These are phyloP conservation scores for Paramecium primaurelia DNA, from an alignment of 73 alveolate species.

Conservation along the genomic window DNA sequence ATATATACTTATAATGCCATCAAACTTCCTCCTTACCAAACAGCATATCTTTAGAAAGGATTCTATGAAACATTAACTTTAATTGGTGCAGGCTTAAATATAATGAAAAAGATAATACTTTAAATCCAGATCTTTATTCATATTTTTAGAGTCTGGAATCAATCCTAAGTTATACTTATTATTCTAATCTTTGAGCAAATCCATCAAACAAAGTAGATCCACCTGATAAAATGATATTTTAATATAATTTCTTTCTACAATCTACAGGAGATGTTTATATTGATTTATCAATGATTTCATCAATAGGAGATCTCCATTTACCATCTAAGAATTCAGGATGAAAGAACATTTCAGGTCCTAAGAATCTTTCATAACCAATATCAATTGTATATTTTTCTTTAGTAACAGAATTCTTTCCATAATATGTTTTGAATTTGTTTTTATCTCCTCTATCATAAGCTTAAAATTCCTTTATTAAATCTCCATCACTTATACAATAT, in stretches of 20 bases:
- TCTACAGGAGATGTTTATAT: conserved; percentile 94
- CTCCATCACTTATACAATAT: conserved; percentile 76
- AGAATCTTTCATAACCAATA: conserved; percentile 85
- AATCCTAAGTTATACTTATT: conserved; percentile 76
- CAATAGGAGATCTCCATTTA: conserved; percentile 89
- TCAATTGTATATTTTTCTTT: conserved; percentile 72
- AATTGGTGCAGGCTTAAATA: conserved; percentile 70
- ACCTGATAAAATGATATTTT: conserved; percentile 96
- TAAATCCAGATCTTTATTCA: conserved; percentile 64
- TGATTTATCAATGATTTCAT: conserved; percentile 84
- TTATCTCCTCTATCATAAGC: conserved; percentile 77
- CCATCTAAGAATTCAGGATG: conserved; percentile 73
- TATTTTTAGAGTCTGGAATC: conserved; percentile 76
- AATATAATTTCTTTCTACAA: conserved; percentile 88
- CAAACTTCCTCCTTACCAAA: conserved; percentile 95
- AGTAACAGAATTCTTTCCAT: conserved; percentile 66
- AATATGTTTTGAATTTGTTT: conserved; percentile 73
- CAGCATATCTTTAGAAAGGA: conserved; percentile 89
- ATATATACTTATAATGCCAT: conserved; percentile 66
- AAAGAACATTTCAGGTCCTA: conserved; percentile 95
- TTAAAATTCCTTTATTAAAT: conserved; percentile 80
- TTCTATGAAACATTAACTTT: conserved; percentile 75
- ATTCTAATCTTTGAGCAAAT: conserved; percentile 88
- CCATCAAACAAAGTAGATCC: conserved; percentile 95
- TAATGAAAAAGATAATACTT: background rate